Base-by-base conservation (phyloP, 73 alveolate species). In the Tetrahymena thermophila region DNA sequence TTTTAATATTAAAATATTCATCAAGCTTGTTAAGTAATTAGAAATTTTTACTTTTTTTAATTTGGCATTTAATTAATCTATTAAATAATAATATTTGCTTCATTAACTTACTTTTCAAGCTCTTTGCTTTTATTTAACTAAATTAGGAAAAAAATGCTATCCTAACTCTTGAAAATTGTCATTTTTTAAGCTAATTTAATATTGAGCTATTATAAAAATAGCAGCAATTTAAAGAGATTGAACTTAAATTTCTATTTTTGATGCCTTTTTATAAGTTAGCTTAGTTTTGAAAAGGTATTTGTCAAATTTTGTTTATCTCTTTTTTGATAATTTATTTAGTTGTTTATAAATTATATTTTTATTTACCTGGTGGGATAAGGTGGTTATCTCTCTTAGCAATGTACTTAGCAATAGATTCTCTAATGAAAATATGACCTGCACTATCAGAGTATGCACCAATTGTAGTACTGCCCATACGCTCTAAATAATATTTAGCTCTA, bases 401-500 rank as follows among this genome's bases (percentile, higher is more conserved):
- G 37, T 71, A 71, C 42, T 71, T 71, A 10, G 89, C 89, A 71
- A 71, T 40, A 71, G 89, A 71, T 71, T 71, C 89, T 71, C 42
- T 71, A 34, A 71, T 71, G 89, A 71, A 71, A 25, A 71, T 34
- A 31, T 71, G 89, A 71, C 89, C 89, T 28, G 89, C 89, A 71
- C 89, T 71, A 71, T 71, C 89, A 7, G 89, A 71, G 37, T 71
- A 71, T 0, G 89, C 89, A 71, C 94, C 96, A 31, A 94, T 35
- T 0, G 97, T 96, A 21, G 85, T 28, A 34, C 84, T 93, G 4
- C 58, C 95, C 43, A 97, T 85, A 14, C 85, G 85, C 38, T 55
- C 56, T 19, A 94, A 71, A 95, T 97, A 97, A 35, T 35, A 55
- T 43, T 96, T 94, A 35, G 97, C 97, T 94, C 98, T 94, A 58